Evolutionary conservation across 169 alveolate genomes (phyloP).

Genomic region (Cryptosporidium viatorum): DNA sequence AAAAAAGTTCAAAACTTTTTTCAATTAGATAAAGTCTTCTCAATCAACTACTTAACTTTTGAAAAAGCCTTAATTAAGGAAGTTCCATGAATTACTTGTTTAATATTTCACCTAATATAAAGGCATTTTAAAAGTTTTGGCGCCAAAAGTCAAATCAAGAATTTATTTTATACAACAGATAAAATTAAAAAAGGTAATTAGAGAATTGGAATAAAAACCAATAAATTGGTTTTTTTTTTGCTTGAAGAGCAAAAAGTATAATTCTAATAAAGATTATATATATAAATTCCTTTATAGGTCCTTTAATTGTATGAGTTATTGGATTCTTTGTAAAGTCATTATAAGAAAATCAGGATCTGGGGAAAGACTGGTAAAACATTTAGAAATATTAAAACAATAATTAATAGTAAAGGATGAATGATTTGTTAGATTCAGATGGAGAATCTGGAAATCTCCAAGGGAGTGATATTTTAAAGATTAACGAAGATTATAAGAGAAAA

Average conservation of each 20-base stretch:
- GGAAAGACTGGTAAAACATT: background rate
- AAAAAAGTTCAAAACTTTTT: too few species aligned
- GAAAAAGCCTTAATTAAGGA: background rate
- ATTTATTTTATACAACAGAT: background rate
- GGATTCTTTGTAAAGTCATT: background rate
- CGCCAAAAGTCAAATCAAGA: conserved; percentile 34
- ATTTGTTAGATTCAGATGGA: conserved; percentile 30
- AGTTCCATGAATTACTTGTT: too few species aligned
- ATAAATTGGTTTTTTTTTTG: background rate
- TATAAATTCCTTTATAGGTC: background rate
- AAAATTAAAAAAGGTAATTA: background rate
- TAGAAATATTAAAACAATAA: background rate
- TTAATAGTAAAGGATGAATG: background rate
- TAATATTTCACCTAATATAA: background rate
- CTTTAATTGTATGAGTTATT: too few species aligned
- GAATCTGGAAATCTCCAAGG: conserved; percentile 8
- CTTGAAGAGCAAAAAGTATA: too few species aligned
- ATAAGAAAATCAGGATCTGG: background rate
- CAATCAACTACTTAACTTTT: too few species aligned
- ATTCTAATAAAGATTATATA: too few species aligned
- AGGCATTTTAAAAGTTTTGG: background rate
- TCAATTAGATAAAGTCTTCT: too few species aligned
- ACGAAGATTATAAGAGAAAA: conserved; percentile 32
- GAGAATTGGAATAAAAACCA: background rate
- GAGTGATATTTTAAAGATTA: background rate